Conservation (phyloP, 2,329 filamentous ascomycete species). For the Exserohilum rostratum region DNA sequence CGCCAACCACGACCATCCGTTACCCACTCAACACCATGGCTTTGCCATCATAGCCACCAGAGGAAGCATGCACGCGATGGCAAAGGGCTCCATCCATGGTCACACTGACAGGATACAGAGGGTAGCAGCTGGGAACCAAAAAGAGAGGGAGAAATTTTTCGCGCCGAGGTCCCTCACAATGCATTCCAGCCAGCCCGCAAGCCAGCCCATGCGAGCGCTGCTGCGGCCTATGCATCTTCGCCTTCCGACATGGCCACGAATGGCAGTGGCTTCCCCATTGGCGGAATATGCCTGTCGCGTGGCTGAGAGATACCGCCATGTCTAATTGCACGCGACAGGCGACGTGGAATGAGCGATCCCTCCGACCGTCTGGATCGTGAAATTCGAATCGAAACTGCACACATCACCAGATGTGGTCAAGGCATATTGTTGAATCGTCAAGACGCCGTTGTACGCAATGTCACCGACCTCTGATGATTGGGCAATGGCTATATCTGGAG, state of each 20-base stretch:
- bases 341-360: background rate
- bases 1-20: background rate
- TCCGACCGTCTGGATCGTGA: background rate
- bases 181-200: background rate
- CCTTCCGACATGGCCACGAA: background rate
- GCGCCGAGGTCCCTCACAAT: background rate
- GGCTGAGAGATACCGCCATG: background rate
- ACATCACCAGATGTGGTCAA: background rate
- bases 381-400: slow-evolving; percentile 2
- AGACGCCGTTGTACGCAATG: background rate
- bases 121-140: background rate
- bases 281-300: background rate
- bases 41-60: background rate
- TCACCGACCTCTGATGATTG: slow-evolving; percentile 3
- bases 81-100: too few species aligned
- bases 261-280: background rate
- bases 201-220: background rate
- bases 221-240: background rate
- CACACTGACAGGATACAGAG: too few species aligned
- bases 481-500: slow-evolving; percentile 8
- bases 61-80: background rate
- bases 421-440: too few species aligned
- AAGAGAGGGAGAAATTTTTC: background rate
- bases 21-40: slow-evolving; percentile 1
- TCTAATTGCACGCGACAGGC: background rate